Evolutionary conservation across 768 basidiomycete species (phyloP), one percentile per base, ranked within the genome.

Genomic region (Serendipita sp.): DNA sequence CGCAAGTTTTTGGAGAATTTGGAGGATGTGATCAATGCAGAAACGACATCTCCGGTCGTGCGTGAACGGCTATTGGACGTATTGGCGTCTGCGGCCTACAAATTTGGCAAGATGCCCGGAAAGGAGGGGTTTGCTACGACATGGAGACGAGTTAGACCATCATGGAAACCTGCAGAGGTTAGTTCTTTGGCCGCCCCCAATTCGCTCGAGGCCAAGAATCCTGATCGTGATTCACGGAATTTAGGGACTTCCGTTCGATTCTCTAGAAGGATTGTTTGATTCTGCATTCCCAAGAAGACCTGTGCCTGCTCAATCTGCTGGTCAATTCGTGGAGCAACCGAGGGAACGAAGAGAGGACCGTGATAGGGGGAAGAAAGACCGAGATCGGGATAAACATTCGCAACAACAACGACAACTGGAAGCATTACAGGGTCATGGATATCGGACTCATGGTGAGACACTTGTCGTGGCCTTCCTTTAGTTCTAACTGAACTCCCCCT

Each of bases 91-190:
- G 86, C 91, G 5, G 85, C 87, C 1, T 93, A 80, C 69, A 79
- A 82, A 16, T 84, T 79, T 70, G 78, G 81, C 61, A 65, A 63
- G 67, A 72, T 58, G 69, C 69, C 22, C 66, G 71, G 62, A 45
- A 74, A 75, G 62, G 83, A 76, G 64, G 77, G 83, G 20, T 87
- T 92, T 66, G 80, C 82, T 11, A 76, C 78, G 3, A 75, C 90
- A 28, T 96, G 92, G 92, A 79, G 78, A 65, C 86, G 84, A 68
- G 80, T 94, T 38, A 91, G 90, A 68, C 81, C 86, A 7, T 72
- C 76, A 13, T 85, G 88, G 66, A 89, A 90, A 69, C 88, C 92
- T 1, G 90, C 93, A 2, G 79, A 85, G 74, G 86, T 86, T 42
- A 45, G 77, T 74, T 30, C 3, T 4, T 31, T 31, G 13, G n/a